These are phyloP conservation scores for Tothia fuscella DNA, from an alignment of 2,329 filamentous ascomycete genomes.

Conservation along the genomic window DNA sequence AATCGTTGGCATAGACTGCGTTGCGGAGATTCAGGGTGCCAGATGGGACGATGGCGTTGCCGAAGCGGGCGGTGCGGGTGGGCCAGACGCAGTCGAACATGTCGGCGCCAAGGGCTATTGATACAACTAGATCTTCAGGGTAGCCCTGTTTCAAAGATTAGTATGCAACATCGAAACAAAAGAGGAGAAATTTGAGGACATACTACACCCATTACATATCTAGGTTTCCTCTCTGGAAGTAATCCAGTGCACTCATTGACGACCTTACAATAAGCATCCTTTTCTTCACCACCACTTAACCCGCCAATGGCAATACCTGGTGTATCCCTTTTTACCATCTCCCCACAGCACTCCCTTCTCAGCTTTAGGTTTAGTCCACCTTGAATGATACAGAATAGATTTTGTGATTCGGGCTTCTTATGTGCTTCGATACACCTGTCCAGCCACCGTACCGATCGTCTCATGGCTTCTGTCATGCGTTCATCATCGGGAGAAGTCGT, in stretches of 20 bases:
- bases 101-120: constrained; percentile 84
- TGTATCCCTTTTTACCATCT: constrained; percentile 84
- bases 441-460: constrained; percentile 87
- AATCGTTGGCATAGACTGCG: constrained; percentile 64
- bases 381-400: constrained; percentile 97
- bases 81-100: constrained; percentile 99
- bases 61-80: constrained; percentile 60
- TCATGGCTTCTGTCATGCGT: constrained; percentile 90
- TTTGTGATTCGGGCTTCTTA: constrained; percentile 69
- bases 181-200: constrained; percentile 15
- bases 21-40: constrained; percentile 81
- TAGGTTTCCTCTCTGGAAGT: constrained; percentile 81
- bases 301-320: constrained; percentile 96
- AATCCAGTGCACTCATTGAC: constrained; percentile 75
- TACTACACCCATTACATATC: constrained; percentile 96
- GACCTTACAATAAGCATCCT: constrained; percentile 82
- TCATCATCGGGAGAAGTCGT: constrained; percentile 83
- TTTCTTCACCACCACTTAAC: constrained; percentile 87
- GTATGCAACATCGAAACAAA: constrained; percentile 13
- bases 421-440: constrained; percentile 91
- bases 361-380: constrained; percentile 84
- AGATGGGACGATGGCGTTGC: constrained; percentile 73
- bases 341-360: constrained; percentile 66
- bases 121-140: constrained; percentile 89
- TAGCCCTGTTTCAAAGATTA: constrained; percentile 51